Conservation (phyloP, 2,329 filamentous ascomycete species). For the Tolypocladium pustulatum region DNA sequence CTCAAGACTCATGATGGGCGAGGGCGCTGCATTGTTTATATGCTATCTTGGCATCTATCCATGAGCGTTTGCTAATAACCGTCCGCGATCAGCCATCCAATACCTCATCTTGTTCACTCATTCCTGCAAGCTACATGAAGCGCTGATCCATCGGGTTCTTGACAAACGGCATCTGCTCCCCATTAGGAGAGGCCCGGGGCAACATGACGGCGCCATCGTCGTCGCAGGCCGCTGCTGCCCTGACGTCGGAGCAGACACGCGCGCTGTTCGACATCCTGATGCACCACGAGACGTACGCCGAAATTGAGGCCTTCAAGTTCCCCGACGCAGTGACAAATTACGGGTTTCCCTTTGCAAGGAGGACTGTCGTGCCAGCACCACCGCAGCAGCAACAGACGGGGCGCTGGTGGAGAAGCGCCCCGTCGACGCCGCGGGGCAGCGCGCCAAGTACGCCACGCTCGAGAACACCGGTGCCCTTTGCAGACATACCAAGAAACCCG, state of each 20-base stretch:
- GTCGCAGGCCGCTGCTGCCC: not conserved
- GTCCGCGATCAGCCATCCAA: not conserved
- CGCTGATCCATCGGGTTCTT: not conserved
- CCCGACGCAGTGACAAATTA: slow-evolving; percentile 54
- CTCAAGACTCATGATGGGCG: not conserved
- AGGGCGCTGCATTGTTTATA: not conserved
- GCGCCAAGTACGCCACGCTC: slow-evolving; percentile 16
- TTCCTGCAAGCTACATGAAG: not conserved
- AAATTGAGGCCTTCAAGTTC: slow-evolving; percentile 62
- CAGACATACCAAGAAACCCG: not conserved
- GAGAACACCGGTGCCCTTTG: slow-evolving; percentile 12
- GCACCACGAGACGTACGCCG: slow-evolving; percentile 49
- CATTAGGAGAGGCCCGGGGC: not conserved
- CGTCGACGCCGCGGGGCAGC: slow-evolving; percentile 12
- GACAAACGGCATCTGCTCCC: not conserved
- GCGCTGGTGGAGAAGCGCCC: not conserved
- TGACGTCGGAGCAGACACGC: slow-evolving; percentile 30
- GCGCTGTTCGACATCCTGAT: slow-evolving; percentile 51
- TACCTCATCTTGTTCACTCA: not conserved
- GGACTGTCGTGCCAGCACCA: not conserved
- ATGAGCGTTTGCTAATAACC: not conserved
- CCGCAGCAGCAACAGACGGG: not conserved
- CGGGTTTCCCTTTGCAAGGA: slow-evolving; percentile 53
- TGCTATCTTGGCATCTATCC: not conserved
- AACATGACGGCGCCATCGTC: not conserved